Conservation (phyloP, 257 asterid species). For the Capsicum pubescens region DNA sequence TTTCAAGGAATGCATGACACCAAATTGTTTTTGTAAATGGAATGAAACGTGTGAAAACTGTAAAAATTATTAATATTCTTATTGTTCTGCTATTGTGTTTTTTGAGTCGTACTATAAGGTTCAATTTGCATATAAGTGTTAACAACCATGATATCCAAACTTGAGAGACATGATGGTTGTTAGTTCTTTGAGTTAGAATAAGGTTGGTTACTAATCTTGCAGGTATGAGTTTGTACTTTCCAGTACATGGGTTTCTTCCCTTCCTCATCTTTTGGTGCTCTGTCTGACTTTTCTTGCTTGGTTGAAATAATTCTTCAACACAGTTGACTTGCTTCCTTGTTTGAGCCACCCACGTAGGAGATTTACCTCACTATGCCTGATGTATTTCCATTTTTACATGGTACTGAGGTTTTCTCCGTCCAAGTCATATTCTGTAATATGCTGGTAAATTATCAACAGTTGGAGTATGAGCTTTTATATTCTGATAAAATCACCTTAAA, state of each 20-base stretch:
- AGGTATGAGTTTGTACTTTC: background rate
- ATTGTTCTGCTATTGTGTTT: background rate
- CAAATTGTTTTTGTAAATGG: background rate
- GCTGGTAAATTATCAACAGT: slow-evolving; percentile 22
- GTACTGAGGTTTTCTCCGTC: slow-evolving; percentile 25
- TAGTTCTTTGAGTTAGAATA: slow-evolving; percentile 6
- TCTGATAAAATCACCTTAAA: slow-evolving; percentile 9
- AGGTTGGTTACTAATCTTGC: background rate
- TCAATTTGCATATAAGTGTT: slow-evolving; percentile 13
- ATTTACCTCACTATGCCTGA: slow-evolving; percentile 17
- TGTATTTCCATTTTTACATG: slow-evolving; percentile 10
- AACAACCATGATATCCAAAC: background rate
- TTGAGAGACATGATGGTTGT: background rate
- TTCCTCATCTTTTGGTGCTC: slow-evolving; percentile 25
- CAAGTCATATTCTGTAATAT: slow-evolving; percentile 11
- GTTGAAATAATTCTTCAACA: slow-evolving; percentile 6
- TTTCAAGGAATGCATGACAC: slow-evolving; percentile 8
- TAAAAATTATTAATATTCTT: background rate
- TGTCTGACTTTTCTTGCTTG: slow-evolving; percentile 18
- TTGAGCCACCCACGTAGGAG: background rate
- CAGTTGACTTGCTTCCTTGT: slow-evolving; percentile 3
- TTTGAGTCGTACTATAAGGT: background rate
- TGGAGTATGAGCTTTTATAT: background rate
- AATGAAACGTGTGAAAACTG: background rate
- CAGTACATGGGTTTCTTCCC: background rate